Conservation (phyloP, 73 alveolate species). For the Paramecium sonneborni region DNA sequence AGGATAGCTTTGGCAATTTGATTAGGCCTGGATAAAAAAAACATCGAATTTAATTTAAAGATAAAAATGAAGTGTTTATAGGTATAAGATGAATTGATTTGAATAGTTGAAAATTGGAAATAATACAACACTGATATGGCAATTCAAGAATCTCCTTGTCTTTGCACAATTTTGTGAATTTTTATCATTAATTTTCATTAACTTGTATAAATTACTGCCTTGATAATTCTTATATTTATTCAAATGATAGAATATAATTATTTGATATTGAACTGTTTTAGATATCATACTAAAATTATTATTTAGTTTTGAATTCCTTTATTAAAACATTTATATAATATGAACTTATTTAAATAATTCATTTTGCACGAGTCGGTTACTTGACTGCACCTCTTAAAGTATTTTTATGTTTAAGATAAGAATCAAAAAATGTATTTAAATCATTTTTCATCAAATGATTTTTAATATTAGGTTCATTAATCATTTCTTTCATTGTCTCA, state of each 20-base stretch:
- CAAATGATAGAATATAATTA: background rate
- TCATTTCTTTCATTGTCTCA: conserved; percentile 17
- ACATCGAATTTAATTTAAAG: conserved; percentile 13
- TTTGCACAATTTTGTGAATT: conserved; percentile 10
- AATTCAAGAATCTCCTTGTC: conserved; percentile 45
- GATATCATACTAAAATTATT: background rate
- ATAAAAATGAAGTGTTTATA: background rate
- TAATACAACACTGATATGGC: conserved; percentile 37
- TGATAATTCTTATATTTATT: background rate
- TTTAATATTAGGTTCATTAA: background rate
- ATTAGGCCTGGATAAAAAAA: background rate
- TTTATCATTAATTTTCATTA: background rate
- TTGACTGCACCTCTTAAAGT: conserved; percentile 48
- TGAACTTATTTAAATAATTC: background rate
- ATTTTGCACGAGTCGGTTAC: background rate
- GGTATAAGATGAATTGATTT: background rate
- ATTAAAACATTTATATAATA: background rate
- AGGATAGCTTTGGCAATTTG: background rate
- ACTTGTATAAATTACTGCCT: background rate
- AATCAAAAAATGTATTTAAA: conserved; percentile 15
- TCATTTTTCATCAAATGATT: conserved; percentile 43
- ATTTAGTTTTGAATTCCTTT: background rate
- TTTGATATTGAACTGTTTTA: background rate
- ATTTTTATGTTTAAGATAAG: conserved; percentile 33
- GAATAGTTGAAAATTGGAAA: conserved; percentile 49